Conservation (phyloP, 495 filamentous ascomycete species). For the Choiromyces venosus region DNA sequence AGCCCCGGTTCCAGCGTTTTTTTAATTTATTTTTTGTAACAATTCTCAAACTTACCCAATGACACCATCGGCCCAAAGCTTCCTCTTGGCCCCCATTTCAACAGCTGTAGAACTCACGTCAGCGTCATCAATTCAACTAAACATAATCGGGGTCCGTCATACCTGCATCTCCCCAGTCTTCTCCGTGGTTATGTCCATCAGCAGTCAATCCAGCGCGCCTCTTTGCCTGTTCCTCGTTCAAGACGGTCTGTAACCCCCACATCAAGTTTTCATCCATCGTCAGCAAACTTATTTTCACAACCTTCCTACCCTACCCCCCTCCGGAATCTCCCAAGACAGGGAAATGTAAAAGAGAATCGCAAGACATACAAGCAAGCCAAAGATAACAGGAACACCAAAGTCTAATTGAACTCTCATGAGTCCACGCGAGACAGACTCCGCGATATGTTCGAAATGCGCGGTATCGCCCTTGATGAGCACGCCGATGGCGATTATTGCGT, state of each 20-base stretch:
- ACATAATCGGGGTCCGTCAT: conserved; percentile 37
- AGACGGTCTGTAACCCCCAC: conserved; percentile 54
- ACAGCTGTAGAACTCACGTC: conserved; percentile 51
- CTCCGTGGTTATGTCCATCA: conserved; percentile 72
- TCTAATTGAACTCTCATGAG: conserved; percentile 93
- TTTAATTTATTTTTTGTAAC: neutral
- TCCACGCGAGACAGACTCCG: conserved; percentile 82
- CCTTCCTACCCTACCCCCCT: neutral
- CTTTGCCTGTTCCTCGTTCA: conserved; percentile 81
- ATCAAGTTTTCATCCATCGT: neutral
- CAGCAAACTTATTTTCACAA: conserved; percentile 12
- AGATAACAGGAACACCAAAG: conserved; percentile 78
- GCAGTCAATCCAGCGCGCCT: conserved; percentile 70
- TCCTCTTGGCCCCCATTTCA: conserved; percentile 66
- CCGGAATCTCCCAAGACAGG: neutral
- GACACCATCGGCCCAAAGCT: conserved; percentile 60
- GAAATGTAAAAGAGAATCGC: neutral
- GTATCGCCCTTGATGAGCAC: conserved; percentile 97
- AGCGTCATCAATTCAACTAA: conserved; percentile 47
- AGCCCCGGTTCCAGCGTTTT: neutral
- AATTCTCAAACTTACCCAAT: conserved; percentile 44
- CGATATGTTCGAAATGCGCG: conserved; percentile 97
- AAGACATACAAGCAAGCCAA: conserved; percentile 62
- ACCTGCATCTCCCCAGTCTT: conserved; percentile 73
- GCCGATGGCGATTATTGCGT: conserved; percentile 90